Evolutionary conservation across 1,139 yeast species (phyloP).

Genomic region (Suhomyces wounanorum): DNA sequence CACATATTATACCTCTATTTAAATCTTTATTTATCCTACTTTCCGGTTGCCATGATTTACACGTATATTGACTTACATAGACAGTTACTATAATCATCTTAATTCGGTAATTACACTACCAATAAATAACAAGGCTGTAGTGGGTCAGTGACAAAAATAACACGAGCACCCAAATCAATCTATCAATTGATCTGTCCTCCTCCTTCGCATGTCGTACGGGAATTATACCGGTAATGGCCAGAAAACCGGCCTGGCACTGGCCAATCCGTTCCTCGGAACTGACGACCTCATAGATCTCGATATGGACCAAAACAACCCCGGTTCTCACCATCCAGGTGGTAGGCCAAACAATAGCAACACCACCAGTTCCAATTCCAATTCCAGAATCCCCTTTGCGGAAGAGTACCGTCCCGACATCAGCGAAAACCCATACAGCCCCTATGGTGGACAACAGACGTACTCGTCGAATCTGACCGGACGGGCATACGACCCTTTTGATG

Average conservation of each 20-base stretch:
- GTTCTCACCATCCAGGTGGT: neutral
- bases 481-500: slow-evolving; percentile 38
- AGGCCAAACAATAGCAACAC: neutral
- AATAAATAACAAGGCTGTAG: neutral
- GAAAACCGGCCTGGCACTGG: slow-evolving; percentile 1
- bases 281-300: slow-evolving; percentile 39
- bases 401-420: neutral
- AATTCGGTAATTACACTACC: no score
- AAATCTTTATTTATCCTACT: no score
- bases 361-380: neutral
- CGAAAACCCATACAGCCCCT: slow-evolving; percentile 14
- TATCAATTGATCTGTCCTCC: neutral
- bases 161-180: slow-evolving; percentile 2
- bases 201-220: slow-evolving; percentile 8
- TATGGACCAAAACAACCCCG: slow-evolving; percentile 6
- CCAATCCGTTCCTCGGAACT: slow-evolving; percentile 13
- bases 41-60: no score
- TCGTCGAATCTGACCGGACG: neutral
- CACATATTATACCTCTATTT: no score
- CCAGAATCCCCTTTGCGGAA: neutral
- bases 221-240: slow-evolving; percentile 6
- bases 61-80: no score
- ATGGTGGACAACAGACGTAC: slow-evolving; percentile 9
- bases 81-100: no score
- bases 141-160: slow-evolving; percentile 4